Evolutionary conservation across 169 alveolate genomes (phyloP).

Genomic region (Theileria annulata): DNA sequence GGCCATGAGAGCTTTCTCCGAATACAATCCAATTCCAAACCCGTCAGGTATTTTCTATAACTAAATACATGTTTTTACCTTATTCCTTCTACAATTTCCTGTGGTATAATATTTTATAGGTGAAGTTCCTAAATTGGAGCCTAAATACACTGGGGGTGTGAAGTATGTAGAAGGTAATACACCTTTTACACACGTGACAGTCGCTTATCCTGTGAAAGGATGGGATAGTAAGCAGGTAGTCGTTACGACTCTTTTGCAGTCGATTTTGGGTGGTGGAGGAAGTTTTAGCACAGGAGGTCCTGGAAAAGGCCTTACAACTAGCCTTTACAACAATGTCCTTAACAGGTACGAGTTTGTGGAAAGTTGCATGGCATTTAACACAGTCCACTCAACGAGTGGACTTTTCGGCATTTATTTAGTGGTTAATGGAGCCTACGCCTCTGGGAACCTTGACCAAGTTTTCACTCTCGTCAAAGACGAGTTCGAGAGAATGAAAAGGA

Average conservation of each 20-base stretch:
- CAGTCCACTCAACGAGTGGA: constrained; percentile 87
- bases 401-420: constrained; percentile 85
- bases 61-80: constrained; percentile 1
- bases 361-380: constrained; percentile 87
- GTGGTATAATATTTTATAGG: background rate
- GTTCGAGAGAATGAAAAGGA: constrained; percentile 69
- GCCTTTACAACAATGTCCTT: constrained; percentile 82
- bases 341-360: constrained; percentile 85
- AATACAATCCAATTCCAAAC: constrained; percentile 83
- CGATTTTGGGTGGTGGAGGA: constrained; percentile 91
- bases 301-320: constrained; percentile 90
- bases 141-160: constrained; percentile 89
- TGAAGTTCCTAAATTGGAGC: constrained; percentile 35
- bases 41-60: constrained; percentile 50
- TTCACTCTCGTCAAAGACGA: constrained; percentile 75
- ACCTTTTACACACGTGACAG: constrained; percentile 82
- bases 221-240: constrained; percentile 81
- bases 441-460: constrained; percentile 44
- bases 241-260: constrained; percentile 79
- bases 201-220: constrained; percentile 79
- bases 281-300: constrained; percentile 91
- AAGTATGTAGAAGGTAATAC: constrained; percentile 76
- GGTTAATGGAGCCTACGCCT: constrained; percentile 75
- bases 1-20: constrained; percentile 85
- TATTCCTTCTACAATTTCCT: background rate